Evolutionary conservation across 305 asterid species (phyloP).

Genomic region (Ilex paraguariensis): DNA sequence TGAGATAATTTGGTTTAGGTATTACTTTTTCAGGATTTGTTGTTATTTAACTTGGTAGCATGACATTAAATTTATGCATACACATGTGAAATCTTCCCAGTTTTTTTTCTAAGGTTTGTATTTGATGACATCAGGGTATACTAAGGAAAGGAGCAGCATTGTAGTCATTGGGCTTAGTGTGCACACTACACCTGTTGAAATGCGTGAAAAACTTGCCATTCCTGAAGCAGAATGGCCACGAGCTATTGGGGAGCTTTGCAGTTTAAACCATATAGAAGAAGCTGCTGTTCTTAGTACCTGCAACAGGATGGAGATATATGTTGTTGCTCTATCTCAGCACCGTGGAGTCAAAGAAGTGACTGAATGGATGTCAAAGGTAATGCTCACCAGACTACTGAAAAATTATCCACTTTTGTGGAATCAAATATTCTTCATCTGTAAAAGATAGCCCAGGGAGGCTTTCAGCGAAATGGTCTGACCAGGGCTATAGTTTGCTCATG

Average conservation of each 20-base stretch:
- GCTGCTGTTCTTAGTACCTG: slow-evolving; percentile 99
- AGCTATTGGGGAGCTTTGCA: slow-evolving; percentile 83
- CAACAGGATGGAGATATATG: slow-evolving; percentile 94
- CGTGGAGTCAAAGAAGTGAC: slow-evolving; percentile 98
- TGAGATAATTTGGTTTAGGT: too few relatives aligned
- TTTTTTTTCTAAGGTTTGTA: not conserved
- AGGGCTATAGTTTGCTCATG: too few relatives aligned
- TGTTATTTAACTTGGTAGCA: not conserved
- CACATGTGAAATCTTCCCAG: not conserved
- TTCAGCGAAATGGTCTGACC: too few relatives aligned
- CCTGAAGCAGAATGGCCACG: slow-evolving; percentile 98
- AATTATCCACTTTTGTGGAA: too few relatives aligned
- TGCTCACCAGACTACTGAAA: too few relatives aligned
- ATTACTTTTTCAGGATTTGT: too few relatives aligned
- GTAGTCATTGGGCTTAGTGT: slow-evolving; percentile 86
- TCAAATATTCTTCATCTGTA: too few relatives aligned
- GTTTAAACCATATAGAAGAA: slow-evolving; percentile 91
- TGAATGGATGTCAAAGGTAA: slow-evolving; percentile 99
- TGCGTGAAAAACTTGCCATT: slow-evolving; percentile 92
- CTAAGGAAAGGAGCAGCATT: slow-evolving; percentile 88
- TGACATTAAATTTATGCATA: not conserved
- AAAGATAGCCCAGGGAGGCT: too few relatives aligned
- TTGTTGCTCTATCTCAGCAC: slow-evolving; percentile 91
- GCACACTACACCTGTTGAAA: slow-evolving; percentile 86
- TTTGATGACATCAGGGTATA: slow-evolving; percentile 57